Evolutionary conservation across 306 rosid genomes (phyloP).

Genomic region (Cucurbita argyrosperma): DNA sequence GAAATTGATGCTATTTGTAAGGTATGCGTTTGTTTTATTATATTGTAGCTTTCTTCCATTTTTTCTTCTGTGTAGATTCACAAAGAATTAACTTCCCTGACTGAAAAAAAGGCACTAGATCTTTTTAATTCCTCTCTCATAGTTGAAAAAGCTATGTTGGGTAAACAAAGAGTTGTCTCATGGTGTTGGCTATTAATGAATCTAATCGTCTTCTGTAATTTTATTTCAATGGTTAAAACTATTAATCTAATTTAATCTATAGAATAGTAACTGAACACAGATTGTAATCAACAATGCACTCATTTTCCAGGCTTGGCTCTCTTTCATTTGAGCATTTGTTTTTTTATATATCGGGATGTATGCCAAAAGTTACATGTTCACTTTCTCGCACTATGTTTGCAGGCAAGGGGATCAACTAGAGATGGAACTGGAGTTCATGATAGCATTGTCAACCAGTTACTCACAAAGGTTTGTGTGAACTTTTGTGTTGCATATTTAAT

Average conservation of each 20-base stretch:
- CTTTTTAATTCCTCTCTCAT: neutral
- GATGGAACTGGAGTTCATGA: constrained; percentile 99
- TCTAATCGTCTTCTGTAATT: neutral
- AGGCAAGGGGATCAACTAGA: constrained; percentile 96
- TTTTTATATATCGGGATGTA: neutral
- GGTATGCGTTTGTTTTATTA: constrained; percentile 36
- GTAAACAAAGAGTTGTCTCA: neutral
- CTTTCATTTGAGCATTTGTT: neutral
- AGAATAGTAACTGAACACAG: neutral
- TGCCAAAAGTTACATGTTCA: neutral
- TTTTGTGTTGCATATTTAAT: neutral
- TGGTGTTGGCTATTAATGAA: neutral
- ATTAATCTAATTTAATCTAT: neutral
- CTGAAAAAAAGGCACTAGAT: neutral
- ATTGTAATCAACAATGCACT: neutral
- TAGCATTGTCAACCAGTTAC: constrained; percentile 96
- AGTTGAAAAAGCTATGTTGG: neutral
- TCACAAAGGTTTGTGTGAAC: constrained; percentile 63
- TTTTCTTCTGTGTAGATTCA: neutral
- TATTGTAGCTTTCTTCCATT: neutral
- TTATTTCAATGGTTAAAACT: neutral
- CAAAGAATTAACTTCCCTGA: neutral
- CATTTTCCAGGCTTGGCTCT: neutral
- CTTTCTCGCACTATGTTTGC: constrained; percentile 10
- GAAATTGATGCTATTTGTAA: constrained; percentile 98